Evolutionary conservation across 2,329 filamentous ascomycete species (phyloP).

Genomic region (Drechslerella coelobrocha): DNA sequence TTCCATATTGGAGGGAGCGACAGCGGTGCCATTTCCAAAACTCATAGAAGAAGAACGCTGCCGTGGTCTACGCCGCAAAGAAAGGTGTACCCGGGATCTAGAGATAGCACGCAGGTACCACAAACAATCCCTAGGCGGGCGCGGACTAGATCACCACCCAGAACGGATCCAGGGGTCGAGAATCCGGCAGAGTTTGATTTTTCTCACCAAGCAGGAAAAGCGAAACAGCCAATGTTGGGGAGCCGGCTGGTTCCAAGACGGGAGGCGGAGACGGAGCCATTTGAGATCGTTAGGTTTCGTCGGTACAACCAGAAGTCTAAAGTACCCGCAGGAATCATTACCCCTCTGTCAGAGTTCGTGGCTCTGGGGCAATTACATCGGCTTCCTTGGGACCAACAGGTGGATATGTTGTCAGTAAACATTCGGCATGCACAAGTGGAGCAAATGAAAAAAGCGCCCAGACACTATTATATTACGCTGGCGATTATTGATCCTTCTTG

Average conservation of each 20-base stretch:
- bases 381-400: conserved; percentile 51
- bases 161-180: not conserved
- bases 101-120: not conserved
- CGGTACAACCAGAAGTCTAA: conserved; percentile 18
- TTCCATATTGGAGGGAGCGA: not conserved
- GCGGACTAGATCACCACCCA: conserved; percentile 1
- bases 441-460: conserved; percentile 48
- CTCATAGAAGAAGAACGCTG: conserved; percentile 10
- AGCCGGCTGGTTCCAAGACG: not conserved
- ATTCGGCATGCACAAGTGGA: conserved; percentile 40
- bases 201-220: not conserved
- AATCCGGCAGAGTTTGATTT: not conserved
- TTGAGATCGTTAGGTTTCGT: conserved; percentile 20
- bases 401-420: conserved; percentile 53
- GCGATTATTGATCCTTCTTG: conserved; percentile 53
- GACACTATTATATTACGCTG: conserved; percentile 52
- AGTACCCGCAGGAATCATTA: conserved; percentile 26
- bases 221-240: not conserved
- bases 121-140: conserved; percentile 12
- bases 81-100: not conserved
- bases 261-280: conserved; percentile 21
- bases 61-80: conserved; percentile 33
- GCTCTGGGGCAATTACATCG: conserved; percentile 42
- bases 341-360: conserved; percentile 53
- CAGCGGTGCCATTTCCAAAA: not conserved